Conservation (phyloP, 495 filamentous ascomycete species). For the Glonium stellatum region DNA sequence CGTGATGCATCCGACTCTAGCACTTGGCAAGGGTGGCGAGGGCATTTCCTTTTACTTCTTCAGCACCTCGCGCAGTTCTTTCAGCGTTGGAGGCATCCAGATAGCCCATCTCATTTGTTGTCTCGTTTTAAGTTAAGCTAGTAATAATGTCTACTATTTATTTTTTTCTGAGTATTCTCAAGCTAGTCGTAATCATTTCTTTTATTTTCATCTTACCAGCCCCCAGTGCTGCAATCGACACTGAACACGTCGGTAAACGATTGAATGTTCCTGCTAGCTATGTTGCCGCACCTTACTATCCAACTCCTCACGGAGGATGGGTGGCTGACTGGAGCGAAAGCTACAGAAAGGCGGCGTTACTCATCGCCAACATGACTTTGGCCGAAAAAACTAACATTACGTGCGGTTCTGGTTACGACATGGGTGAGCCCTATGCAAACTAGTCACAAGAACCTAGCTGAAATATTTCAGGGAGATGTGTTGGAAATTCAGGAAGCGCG, state of each 20-base stretch:
- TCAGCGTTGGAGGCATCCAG: neutral
- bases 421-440: conserved; percentile 17
- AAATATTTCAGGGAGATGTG: conserved; percentile 8
- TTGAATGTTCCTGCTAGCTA: conserved; percentile 21
- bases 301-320: conserved; percentile 28
- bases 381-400: conserved; percentile 29
- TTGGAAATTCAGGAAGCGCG: conserved; percentile 12
- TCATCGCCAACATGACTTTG: conserved; percentile 27
- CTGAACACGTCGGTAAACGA: conserved; percentile 6
- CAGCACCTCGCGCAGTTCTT: neutral
- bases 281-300: conserved; percentile 27
- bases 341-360: conserved; percentile 25
- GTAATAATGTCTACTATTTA: neutral
- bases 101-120: too few species aligned
- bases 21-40: neutral
- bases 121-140: neutral
- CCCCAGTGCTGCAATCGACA: conserved; percentile 1
- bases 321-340: conserved; percentile 25
- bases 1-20: neutral
- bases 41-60: neutral
- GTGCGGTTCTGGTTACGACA: conserved; percentile 20
- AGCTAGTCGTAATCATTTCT: neutral
- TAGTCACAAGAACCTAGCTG: neutral
- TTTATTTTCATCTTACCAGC: conserved; percentile 5
- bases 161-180: neutral